A percentile compares a stretch with the other conserved stretches of the same genome.
phyloP scores from a whole-genome alignment of 805 yeast genomes.

The Candida coquimbonensis region DNA sequence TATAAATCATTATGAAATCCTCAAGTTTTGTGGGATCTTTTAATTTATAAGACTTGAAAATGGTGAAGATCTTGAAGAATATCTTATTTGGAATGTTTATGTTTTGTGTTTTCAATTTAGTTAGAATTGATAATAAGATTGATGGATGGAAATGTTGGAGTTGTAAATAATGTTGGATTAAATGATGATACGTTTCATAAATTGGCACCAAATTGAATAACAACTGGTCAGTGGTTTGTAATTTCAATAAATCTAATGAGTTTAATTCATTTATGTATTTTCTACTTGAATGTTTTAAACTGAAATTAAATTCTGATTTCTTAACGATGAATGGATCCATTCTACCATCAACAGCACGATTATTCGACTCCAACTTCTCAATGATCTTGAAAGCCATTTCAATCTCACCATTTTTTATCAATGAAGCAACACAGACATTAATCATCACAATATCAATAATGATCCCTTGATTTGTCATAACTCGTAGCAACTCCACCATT shows the following conservation, averaged over 20 bases:
- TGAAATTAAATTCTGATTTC: no score
- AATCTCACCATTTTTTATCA: background rate
- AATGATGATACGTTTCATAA: constrained; percentile 4
- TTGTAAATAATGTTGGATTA: background rate
- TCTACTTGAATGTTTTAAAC: no score
- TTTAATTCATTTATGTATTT: background rate
- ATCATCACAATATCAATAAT: constrained; percentile 3
- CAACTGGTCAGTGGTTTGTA: background rate
- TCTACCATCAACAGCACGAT: background rate
- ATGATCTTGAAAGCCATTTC: background rate
- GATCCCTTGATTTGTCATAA: background rate
- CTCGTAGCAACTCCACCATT: background rate
- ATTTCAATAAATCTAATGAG: constrained; percentile 1
- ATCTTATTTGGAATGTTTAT: background rate
- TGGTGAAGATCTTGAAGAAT: no score
- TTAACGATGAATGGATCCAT: no score
- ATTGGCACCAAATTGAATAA: constrained; percentile 2
- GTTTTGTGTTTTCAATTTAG: no score
- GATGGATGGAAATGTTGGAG: constrained; percentile 1
- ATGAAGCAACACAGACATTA: background rate
- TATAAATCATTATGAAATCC: background rate
- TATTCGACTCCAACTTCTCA: background rate
- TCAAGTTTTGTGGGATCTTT: background rate
- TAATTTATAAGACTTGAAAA: no score
- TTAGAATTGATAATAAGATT: background rate